Evolutionary conservation across 371 early-diverging fungal genomes (phyloP).

Genomic region (Apophysomyces ossiformis): DNA sequence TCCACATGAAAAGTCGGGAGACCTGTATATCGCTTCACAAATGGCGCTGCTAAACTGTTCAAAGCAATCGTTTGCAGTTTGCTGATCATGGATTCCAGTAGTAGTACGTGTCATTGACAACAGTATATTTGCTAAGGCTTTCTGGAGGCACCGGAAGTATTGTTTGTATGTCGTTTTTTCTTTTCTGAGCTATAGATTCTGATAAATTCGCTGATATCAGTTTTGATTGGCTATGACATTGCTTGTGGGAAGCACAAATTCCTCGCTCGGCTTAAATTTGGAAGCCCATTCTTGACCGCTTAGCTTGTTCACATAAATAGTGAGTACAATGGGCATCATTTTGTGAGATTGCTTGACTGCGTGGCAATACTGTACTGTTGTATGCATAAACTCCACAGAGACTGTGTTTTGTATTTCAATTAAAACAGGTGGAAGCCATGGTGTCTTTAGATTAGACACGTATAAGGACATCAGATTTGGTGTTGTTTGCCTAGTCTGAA

Average conservation of each 20-base stretch:
- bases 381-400: conserved; percentile 3
- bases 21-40: no score
- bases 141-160: no score
- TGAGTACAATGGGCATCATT: not conserved
- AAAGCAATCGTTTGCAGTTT: no score
- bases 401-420: conserved; percentile 1
- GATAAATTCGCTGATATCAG: not conserved
- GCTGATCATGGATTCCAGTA: no score
- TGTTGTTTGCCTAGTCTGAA: not conserved
- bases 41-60: no score
- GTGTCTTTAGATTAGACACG: conserved; percentile 3
- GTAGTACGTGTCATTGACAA: no score
- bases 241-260: no score
- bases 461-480: conserved; percentile 8
- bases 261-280: conserved; percentile 1
- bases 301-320: not conserved
- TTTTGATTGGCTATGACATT: no score
- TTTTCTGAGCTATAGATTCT: not conserved
- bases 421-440: conserved; percentile 2
- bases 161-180: not conserved
- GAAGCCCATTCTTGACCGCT: not conserved
- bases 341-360: conserved; percentile 6
- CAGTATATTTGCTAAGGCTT: no score
- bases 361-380: conserved; percentile 4
- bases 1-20: no score